phyloP scores from a whole-genome alignment of 805 yeast species.

The Wickerhamomyces xylosicus region DNA sequence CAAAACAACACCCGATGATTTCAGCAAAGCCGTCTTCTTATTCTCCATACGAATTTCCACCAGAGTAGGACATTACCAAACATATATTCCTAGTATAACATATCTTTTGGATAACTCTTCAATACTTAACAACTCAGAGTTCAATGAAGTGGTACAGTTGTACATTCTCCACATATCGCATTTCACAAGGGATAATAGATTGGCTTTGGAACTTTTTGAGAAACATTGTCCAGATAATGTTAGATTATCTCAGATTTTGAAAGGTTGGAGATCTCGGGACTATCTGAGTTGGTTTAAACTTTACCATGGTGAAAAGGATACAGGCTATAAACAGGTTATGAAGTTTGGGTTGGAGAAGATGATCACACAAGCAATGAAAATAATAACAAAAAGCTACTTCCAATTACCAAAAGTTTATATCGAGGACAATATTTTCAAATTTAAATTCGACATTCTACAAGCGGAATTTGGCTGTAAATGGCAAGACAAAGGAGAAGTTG shows the following conservation, averaged over 20 bases:
- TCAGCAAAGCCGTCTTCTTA: slow-evolving; percentile 35
- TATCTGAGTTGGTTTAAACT: slow-evolving; percentile 23
- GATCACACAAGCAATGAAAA: slow-evolving; percentile 21
- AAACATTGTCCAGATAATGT: slow-evolving; percentile 22
- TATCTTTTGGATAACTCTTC: slow-evolving; percentile 18
- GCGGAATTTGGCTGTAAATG: slow-evolving; percentile 7
- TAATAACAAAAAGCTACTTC: slow-evolving; percentile 30
- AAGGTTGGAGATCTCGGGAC: slow-evolving; percentile 23
- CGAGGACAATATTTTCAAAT: slow-evolving; percentile 5
- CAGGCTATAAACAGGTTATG: slow-evolving; percentile 25
- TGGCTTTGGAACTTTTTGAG: slow-evolving; percentile 16
- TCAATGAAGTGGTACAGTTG: slow-evolving; percentile 29
- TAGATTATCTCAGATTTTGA: slow-evolving; percentile 23
- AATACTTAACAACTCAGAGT: slow-evolving; percentile 23
- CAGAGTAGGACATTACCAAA: slow-evolving; percentile 39
- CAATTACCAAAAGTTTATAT: slow-evolving; percentile 14
- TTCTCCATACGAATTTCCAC: slow-evolving; percentile 39
- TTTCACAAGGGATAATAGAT: slow-evolving; percentile 11
- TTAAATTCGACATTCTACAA: slow-evolving; percentile 2
- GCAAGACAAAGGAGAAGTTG: slow-evolving; percentile 6
- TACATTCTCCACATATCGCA: slow-evolving; percentile 32
- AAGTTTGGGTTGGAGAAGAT: slow-evolving; percentile 28
- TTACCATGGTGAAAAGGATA: slow-evolving; percentile 12
- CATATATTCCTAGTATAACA: slow-evolving; percentile 44
- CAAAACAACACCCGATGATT: slow-evolving; percentile 26